Conservation (phyloP, 2,329 filamentous ascomycete genomes). For the Aspergillus spinulosporus region DNA sequence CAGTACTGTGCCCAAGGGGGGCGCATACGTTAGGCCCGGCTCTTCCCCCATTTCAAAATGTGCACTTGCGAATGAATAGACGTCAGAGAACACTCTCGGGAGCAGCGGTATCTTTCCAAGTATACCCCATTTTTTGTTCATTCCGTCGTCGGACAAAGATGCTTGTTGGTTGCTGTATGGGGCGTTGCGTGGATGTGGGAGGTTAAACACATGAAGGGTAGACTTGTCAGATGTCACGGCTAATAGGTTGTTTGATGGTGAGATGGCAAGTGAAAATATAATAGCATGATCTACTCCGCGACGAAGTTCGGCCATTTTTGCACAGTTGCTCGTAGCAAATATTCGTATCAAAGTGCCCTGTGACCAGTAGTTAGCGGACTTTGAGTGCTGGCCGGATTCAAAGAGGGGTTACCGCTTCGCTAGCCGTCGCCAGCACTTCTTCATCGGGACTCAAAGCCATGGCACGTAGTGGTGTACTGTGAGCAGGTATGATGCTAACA, state of each 20-base stretch:
- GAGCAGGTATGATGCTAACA: slow-evolving; percentile 91
- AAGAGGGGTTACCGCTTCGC: slow-evolving; percentile 62
- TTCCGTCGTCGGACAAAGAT: slow-evolving; percentile 45
- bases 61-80: slow-evolving; percentile 78
- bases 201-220: slow-evolving; percentile 90
- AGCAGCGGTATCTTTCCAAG: slow-evolving; percentile 80
- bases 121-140: slow-evolving; percentile 78
- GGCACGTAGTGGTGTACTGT: slow-evolving; percentile 75
- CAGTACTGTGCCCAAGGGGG: slow-evolving; percentile 55
- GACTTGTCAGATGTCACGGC: slow-evolving; percentile 97
- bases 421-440: slow-evolving; percentile 81
- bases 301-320: slow-evolving; percentile 78
- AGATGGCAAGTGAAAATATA: slow-evolving; percentile 86
- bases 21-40: slow-evolving; percentile 42
- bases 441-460: slow-evolving; percentile 79
- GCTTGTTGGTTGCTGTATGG: slow-evolving; percentile 38
- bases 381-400: not conserved
- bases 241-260: slow-evolving; percentile 73
- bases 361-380: slow-evolving; percentile 19
- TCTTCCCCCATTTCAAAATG: slow-evolving; percentile 80
- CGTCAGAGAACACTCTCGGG: slow-evolving; percentile 83
- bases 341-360: slow-evolving; percentile 85
- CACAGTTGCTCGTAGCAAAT: slow-evolving; percentile 77
- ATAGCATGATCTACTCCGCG: slow-evolving; percentile 85
- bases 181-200: slow-evolving; percentile 54